phyloP scores from a whole-genome alignment of 2,329 filamentous ascomycete species.

The Beauveria varroae region DNA sequence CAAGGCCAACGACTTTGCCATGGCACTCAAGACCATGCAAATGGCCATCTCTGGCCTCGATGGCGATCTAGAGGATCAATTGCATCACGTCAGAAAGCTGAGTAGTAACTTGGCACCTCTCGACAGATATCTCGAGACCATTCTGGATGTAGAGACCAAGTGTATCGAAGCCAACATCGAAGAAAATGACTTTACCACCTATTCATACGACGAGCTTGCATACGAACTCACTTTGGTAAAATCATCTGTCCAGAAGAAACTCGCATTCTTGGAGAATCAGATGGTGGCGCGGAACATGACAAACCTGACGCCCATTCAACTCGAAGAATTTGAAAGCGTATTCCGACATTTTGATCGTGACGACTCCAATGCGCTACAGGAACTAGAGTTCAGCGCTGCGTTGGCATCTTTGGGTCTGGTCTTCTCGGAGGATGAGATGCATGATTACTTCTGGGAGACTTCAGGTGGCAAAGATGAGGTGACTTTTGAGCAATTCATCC shows the following conservation, averaged over 20 bases:
- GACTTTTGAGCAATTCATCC: conserved; percentile 97
- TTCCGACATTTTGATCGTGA: conserved; percentile 98
- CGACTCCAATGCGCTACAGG: conserved; percentile 78
- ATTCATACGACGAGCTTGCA: conserved; percentile 90
- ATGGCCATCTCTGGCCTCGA: conserved; percentile 94
- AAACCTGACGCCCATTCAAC: conserved; percentile 93
- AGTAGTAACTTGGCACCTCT: conserved; percentile 80
- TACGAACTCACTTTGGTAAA: conserved; percentile 92
- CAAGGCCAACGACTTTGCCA: conserved; percentile 95
- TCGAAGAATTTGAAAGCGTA: conserved; percentile 97
- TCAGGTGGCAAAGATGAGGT: conserved; percentile 72
- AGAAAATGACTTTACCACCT: conserved; percentile 99
- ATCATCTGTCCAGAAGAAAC: conserved; percentile 88
- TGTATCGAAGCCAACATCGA: conserved; percentile 97
- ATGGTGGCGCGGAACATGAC: conserved; percentile 98
- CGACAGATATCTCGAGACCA: conserved; percentile 85
- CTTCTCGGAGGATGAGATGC: conserved; percentile 97
- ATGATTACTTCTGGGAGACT: conserved; percentile 86
- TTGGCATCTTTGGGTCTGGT: conserved; percentile 91
- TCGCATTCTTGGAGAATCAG: conserved; percentile 95
- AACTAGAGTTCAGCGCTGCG: conserved; percentile 93
- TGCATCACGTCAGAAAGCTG: conserved; percentile 77
- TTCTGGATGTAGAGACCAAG: conserved; percentile 76
- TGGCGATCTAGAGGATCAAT: conserved; percentile 91
- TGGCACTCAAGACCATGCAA: conserved; percentile 91